Evolutionary conservation across 228 moss, liverwort and hornwort species (phyloP), one percentile per base, ranked within the genome.

Genomic region (Sphagnum magellanicum): DNA sequence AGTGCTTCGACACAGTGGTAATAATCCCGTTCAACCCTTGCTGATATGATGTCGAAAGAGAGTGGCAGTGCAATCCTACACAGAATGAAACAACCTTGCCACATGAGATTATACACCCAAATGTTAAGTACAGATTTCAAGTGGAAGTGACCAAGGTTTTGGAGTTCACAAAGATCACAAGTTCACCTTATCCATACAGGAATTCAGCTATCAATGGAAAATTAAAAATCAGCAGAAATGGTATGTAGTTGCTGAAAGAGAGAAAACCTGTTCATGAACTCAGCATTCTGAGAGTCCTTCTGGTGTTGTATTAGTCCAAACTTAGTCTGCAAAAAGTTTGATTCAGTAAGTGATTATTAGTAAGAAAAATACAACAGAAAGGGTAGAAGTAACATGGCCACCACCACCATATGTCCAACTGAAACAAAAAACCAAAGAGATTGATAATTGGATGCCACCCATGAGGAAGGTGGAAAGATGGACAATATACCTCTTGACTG

Each of bases 1-100:
- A 83, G 87, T 52, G 96, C 89, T 74, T 84, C 81, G 59, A 80
- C 70, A 71, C 96, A 88, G 61, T 90, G 96, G 60, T 96, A 96
- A 64, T 91, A 96, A 68, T 91, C 86, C 74, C 76, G 78, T 67
- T 61, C 79, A 68, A 96, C 65, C 73, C 96, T 89, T 67, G 85
- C 84, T 70, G 84, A 86, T 61, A 96, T 78, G 16, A 74, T 85
- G n/a, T 88, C 88, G 79, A 92, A 77, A 15, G 91, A 85, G 69
- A 96, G 70, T 8, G 96, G 96, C 59, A 96, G 84, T 46, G 96
- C 87, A 7, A 84, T 81, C 51, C 92, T 92, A 80, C 50, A 77
- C 32, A 32, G 32, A 32, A 32, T 32, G 32, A 32, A 32, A 32
- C 32, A 32, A 32, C 32, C 32, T 32, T 32, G 32, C 32, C 32